Evolutionary conservation across 805 yeast genomes (phyloP), one percentile per base, ranked within the genome.

Genomic region (Spathaspora hagerdaliae): DNA sequence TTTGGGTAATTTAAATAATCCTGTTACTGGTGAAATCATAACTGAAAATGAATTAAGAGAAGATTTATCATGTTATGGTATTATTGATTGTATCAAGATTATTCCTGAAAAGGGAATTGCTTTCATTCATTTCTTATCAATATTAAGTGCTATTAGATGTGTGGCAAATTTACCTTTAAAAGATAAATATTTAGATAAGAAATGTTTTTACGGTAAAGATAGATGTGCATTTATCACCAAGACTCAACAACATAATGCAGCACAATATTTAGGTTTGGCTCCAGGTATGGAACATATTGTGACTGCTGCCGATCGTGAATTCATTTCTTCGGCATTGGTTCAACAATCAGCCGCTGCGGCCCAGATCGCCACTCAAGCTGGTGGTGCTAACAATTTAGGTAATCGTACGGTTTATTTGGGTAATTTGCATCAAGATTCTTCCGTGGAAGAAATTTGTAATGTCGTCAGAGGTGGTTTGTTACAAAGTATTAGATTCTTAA

Each of bases 271-370:
- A 45, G 97, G 97, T 1, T 74, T 90, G 49, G 88, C 94, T 38
- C 96, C 96, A 14, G 94, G 95, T 27, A 79, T 84, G 77, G 96
- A 87, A 58, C 87, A 85, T 58, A 71, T 86, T 46, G 81, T 85
- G 27, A 84, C 88, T 47, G 82, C 82, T 45, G 85, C 87, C 7
- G 83, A 79, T 55, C 65, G 82, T 41, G 84, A 79, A 56, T 69
- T 77, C 51, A 79, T 79, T 52, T 83, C 91, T 0, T 78, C 82
- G 36, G 87, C 92, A 7, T 74, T 91, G 45, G 87, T 92, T 34
- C 96, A 89, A 65, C 97, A 94, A 67, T 83, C 96, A 12, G 95
- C 96, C 34, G 97, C 97, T 1, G 97, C 98, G 6, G 96, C 96
- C n/a, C 92, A 95, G 33, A 91, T 92, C 57, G 96, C 97, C 1